phyloP scores from a whole-genome alignment of 805 yeast genomes.

The Scheffersomyces spartinae region DNA sequence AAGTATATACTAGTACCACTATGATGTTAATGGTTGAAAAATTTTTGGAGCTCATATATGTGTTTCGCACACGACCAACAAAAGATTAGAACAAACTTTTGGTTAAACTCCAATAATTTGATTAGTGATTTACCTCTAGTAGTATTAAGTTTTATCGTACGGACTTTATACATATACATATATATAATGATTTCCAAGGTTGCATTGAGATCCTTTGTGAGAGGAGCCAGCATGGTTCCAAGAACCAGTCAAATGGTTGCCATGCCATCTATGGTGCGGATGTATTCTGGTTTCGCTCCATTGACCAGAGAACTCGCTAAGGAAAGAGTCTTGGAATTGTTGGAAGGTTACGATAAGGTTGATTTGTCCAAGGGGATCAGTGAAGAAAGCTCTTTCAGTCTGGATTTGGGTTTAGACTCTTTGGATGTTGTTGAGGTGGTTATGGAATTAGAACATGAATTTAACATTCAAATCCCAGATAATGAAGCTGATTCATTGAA shows the following conservation, averaged over 20 bases:
- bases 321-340: constrained; percentile 50
- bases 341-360: constrained; percentile 55
- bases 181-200: too few species aligned
- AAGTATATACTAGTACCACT: too few species aligned
- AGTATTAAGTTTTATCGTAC: too few species aligned
- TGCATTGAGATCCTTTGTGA: too few species aligned
- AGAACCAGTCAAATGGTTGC: constrained; percentile 3
- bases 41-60: too few species aligned
- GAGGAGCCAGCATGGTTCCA: constrained; percentile 6
- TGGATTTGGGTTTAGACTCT: constrained; percentile 35
- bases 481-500: constrained; percentile 34
- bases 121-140: too few species aligned
- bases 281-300: constrained; percentile 48
- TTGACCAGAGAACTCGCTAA: constrained; percentile 51
- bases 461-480: constrained; percentile 37
- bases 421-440: constrained; percentile 36
- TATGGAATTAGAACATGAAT: constrained; percentile 37
- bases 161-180: too few species aligned
- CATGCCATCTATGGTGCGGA: constrained; percentile 13
- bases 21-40: too few species aligned
- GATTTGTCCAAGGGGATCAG: constrained; percentile 24
- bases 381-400: constrained; percentile 23
- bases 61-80: too few species aligned
- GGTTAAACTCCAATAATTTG: too few species aligned
- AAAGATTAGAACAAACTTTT: too few species aligned